These are phyloP conservation scores for Penicillium canescens DNA, from an alignment of 495 filamentous ascomycete genomes.

Conservation along the genomic window DNA sequence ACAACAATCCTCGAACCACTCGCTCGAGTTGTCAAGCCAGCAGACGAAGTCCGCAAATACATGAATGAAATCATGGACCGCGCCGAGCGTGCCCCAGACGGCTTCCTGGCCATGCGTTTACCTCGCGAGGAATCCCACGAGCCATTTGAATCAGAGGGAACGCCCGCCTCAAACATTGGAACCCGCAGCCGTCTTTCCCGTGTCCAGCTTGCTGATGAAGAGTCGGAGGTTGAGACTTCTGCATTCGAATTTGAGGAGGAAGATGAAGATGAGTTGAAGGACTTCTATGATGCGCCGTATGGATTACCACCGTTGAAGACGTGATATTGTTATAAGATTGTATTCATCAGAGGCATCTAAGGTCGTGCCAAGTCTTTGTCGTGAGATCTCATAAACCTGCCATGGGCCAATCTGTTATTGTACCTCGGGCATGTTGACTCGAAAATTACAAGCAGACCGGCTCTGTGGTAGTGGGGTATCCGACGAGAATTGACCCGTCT, in stretches of 20 bases:
- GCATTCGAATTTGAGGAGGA: slow-evolving; percentile 33
- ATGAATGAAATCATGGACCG: slow-evolving; percentile 84
- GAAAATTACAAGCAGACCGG: too few relatives aligned
- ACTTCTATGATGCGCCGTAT: slow-evolving; percentile 42
- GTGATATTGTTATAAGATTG: slow-evolving; percentile 7
- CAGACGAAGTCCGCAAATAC: slow-evolving; percentile 74
- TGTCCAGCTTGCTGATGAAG: slow-evolving; percentile 29
- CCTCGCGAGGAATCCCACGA: slow-evolving; percentile 46
- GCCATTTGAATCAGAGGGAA: slow-evolving; percentile 29
- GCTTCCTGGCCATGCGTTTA: slow-evolving; percentile 65
- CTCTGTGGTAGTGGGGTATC: too few relatives aligned
- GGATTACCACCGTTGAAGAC: slow-evolving; percentile 34
- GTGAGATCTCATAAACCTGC: background rate
- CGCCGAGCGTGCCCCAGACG: slow-evolving; percentile 67
- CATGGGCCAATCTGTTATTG: too few relatives aligned
- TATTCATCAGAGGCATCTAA: background rate
- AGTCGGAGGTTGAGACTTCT: slow-evolving; percentile 37
- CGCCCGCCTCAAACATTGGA: slow-evolving; percentile 23
- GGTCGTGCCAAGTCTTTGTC: background rate
- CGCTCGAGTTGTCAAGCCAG: slow-evolving; percentile 72
- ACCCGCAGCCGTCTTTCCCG: slow-evolving; percentile 29
- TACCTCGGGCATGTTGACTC: too few relatives aligned
- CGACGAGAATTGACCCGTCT: too few relatives aligned
- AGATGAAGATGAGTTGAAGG: slow-evolving; percentile 45
- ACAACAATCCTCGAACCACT: slow-evolving; percentile 70